Percentiles rank a stretch among this genome's conserved stretches.
These are phyloP conservation scores for Diaporthe sp. DNA, from an alignment of 2,329 filamentous ascomycete species.

Conservation along the genomic window DNA sequence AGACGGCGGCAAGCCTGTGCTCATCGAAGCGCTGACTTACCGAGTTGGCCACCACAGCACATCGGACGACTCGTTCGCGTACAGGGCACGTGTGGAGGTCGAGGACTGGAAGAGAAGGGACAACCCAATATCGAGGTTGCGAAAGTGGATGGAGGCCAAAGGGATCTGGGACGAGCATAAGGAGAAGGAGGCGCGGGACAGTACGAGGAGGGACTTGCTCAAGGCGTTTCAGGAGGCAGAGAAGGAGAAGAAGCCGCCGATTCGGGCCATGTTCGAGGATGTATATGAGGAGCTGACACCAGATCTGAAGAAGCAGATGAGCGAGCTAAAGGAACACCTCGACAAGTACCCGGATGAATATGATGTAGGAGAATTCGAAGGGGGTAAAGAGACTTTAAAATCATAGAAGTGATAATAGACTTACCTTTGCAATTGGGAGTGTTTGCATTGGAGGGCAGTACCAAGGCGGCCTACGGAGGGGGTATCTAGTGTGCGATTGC, in stretches of 20 bases:
- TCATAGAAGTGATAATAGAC: constrained; percentile 35
- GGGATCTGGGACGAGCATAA: constrained; percentile 87
- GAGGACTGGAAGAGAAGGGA: constrained; percentile 80
- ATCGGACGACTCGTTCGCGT: constrained; percentile 96
- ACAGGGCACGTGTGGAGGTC: constrained; percentile 92
- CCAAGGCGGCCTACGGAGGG: not conserved
- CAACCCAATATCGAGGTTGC: constrained; percentile 55
- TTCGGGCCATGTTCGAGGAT: constrained; percentile 84
- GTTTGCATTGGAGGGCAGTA: not conserved
- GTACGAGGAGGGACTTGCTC: constrained; percentile 72
- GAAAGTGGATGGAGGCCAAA: constrained; percentile 83
- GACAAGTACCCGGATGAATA: constrained; percentile 94
- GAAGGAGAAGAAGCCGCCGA: constrained; percentile 82
- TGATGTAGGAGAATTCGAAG: constrained; percentile 65
- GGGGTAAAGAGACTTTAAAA: constrained; percentile 49
- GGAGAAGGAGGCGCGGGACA: constrained; percentile 70
- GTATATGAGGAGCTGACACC: constrained; percentile 88
- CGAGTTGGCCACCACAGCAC: constrained; percentile 97
- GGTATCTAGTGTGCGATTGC: not conserved
- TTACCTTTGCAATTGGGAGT: not conserved
- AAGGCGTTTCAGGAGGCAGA: constrained; percentile 88
- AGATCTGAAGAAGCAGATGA: constrained; percentile 75
- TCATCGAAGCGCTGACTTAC: constrained; percentile 98
- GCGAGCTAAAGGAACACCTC: constrained; percentile 80
- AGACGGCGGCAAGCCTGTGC: constrained; percentile 83